Conservation (phyloP, 2,329 filamentous ascomycete species). For the Orbilia quercus region DNA sequence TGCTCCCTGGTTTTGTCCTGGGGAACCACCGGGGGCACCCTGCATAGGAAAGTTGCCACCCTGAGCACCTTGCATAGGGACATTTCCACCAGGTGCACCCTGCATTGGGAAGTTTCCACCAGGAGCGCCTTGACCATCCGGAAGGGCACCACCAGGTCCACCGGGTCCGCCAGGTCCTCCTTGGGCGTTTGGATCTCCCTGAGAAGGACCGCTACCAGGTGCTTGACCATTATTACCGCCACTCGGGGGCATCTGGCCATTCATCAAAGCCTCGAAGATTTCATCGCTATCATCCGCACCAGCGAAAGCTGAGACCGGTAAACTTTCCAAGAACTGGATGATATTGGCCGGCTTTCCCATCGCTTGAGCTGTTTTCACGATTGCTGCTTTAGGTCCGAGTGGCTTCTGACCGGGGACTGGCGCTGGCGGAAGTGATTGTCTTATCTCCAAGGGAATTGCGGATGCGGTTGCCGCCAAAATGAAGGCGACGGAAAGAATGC, state of each 20-base stretch:
- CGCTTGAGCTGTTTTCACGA: background rate
- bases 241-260: background rate
- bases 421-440: background rate
- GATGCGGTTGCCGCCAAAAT: background rate
- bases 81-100: background rate
- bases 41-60: too few relatives aligned
- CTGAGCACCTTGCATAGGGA: background rate
- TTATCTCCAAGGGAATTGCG: background rate
- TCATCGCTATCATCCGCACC: background rate
- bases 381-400: background rate
- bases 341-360: slow-evolving; percentile 3
- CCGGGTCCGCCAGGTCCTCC: background rate
- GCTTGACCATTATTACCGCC: background rate
- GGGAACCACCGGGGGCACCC: too few relatives aligned
- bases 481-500: background rate
- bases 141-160: background rate
- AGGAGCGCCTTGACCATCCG: background rate
- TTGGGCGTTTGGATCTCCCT: background rate
- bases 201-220: background rate
- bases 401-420: background rate
- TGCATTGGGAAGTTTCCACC: too few relatives aligned
- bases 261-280: background rate
- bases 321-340: slow-evolving; percentile 5
- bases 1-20: background rate
- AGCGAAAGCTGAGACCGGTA: slow-evolving; percentile 5